Conservation (phyloP, 2,329 filamentous ascomycete genomes). For the Aureobasidium sp. region DNA sequence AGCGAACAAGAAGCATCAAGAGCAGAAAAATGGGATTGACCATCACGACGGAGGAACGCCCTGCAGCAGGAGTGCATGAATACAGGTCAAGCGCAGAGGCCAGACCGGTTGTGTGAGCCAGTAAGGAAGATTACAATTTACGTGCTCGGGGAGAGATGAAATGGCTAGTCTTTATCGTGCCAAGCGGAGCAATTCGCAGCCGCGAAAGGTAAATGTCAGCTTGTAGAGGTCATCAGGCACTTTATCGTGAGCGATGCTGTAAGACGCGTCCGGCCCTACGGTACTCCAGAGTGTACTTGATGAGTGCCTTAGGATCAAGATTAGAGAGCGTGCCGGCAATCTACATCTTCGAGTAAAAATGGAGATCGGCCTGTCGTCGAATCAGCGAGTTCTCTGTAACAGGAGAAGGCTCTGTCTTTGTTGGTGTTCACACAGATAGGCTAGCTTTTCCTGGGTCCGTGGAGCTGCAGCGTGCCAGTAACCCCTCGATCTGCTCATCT, state of each 20-base stretch:
- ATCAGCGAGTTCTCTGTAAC: not conserved
- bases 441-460: conserved; percentile 3
- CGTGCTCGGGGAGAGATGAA: conserved; percentile 4
- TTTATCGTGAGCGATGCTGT: not conserved
- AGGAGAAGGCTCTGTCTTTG: not conserved
- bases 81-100: conserved; percentile 3
- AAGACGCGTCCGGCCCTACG: not conserved
- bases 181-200: not conserved
- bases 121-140: not conserved
- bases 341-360: not conserved
- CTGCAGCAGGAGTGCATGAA: conserved; percentile 9
- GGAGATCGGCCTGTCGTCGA: not conserved
- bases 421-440: not conserved
- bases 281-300: not conserved
- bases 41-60: not conserved
- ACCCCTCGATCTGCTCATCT: conserved; percentile 14
- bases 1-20: not conserved
- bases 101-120: not conserved
- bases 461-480: conserved; percentile 5
- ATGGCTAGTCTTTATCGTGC: conserved; percentile 5
- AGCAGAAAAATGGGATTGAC: not conserved
- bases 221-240: not conserved
- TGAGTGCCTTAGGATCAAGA: not conserved
- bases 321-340: not conserved
- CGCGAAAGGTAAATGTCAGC: conserved; percentile 1